A percentile compares a stretch with the other conserved stretches of the same genome.
Conservation (phyloP, 2,329 filamentous ascomycete genomes). For the Cladorrhinum sp. region DNA sequence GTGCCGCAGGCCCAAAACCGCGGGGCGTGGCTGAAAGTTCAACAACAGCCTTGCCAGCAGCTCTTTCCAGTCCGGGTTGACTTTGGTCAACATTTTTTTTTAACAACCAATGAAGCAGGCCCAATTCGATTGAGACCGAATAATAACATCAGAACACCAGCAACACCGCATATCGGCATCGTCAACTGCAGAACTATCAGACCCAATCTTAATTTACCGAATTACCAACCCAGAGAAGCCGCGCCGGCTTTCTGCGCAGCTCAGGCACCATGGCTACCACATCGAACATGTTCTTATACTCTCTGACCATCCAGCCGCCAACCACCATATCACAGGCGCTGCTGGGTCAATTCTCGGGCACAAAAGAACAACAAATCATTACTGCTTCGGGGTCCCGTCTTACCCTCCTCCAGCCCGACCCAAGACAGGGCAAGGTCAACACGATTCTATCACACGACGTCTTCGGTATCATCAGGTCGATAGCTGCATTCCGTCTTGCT, state of each 20-base stretch:
- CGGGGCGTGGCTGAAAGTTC: constrained; percentile 8
- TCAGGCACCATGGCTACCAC: constrained; percentile 81
- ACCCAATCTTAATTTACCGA: not conserved
- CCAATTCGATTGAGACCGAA: constrained; percentile 3
- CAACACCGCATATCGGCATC: not conserved
- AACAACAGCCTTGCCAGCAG: not conserved
- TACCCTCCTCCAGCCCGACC: constrained; percentile 81
- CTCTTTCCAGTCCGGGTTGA: not conserved
- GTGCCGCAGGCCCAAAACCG: not conserved
- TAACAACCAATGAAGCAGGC: constrained; percentile 11
- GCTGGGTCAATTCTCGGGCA: constrained; percentile 91
- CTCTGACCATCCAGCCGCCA: constrained; percentile 89
- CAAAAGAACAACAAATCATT: constrained; percentile 96
- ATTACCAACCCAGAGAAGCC: constrained; percentile 30
- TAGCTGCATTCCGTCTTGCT: constrained; percentile 86
- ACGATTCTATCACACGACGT: constrained; percentile 88
- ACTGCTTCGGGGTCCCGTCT: constrained; percentile 89
- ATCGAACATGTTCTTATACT: constrained; percentile 98
- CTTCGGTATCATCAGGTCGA: constrained; percentile 88
- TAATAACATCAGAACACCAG: not conserved
- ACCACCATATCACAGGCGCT: constrained; percentile 88
- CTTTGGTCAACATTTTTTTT: constrained; percentile 8
- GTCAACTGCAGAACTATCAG: not conserved
- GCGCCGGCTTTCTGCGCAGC: constrained; percentile 51
- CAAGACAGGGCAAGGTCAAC: constrained; percentile 78